Evolutionary conservation across 2,329 filamentous ascomycete genomes (phyloP).

Genomic region (Coniochaeta pulveracea): DNA sequence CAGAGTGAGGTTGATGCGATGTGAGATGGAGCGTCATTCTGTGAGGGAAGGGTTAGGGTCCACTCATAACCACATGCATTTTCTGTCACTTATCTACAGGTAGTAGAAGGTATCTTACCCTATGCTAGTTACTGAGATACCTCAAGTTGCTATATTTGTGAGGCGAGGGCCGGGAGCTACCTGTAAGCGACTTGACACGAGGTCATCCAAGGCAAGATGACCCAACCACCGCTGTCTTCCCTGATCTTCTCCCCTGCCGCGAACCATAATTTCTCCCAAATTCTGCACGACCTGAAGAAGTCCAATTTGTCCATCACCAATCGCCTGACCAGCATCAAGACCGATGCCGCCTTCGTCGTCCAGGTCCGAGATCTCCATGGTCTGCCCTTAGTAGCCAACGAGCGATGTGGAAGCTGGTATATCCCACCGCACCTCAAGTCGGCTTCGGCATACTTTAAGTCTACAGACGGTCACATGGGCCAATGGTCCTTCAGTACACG

Average conservation of each 20-base stretch:
- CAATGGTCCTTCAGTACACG: conserved; percentile 86
- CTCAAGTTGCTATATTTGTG: not conserved
- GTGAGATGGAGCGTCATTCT: too few species aligned
- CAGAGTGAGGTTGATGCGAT: too few species aligned
- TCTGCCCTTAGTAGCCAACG: conserved; percentile 78
- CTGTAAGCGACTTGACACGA: too few species aligned
- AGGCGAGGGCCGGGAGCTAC: not conserved
- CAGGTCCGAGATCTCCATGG: conserved; percentile 37
- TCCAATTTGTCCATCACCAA: conserved; percentile 71
- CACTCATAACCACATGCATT: too few species aligned
- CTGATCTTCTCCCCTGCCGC: conserved; percentile 38
- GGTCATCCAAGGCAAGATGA: too few species aligned
- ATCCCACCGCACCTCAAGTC: conserved; percentile 53
- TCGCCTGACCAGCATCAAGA: conserved; percentile 66
- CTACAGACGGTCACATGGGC: conserved; percentile 85
- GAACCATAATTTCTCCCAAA: conserved; percentile 56
- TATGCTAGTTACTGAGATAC: not conserved
- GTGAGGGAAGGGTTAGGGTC: too few species aligned
- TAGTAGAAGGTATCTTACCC: too few species aligned
- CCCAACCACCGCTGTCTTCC: conserved; percentile 23
- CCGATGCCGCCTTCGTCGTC: conserved; percentile 66
- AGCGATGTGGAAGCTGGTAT: conserved; percentile 95
- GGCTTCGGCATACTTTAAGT: conserved; percentile 90
- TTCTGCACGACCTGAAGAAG: conserved; percentile 61
- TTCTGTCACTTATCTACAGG: too few species aligned